phyloP scores from a whole-genome alignment of 2,329 filamentous ascomycete species.

The Trichoderma atrobrunneum region DNA sequence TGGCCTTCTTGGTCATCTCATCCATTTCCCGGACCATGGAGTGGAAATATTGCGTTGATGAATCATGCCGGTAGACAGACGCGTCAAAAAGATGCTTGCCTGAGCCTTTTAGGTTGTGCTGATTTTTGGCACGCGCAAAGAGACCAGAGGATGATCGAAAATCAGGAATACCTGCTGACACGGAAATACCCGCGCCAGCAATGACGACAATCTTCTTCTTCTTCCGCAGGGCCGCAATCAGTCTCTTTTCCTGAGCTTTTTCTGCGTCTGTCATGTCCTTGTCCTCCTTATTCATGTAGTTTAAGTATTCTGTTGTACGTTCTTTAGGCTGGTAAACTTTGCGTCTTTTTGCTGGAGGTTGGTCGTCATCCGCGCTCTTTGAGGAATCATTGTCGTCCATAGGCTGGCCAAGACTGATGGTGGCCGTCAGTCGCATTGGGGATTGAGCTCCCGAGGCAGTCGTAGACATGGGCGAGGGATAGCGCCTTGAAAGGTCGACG shows the following conservation, averaged over 20 bases:
- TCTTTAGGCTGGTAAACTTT: slow-evolving; percentile 59
- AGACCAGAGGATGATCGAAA: slow-evolving; percentile 90
- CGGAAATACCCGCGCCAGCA: slow-evolving; percentile 94
- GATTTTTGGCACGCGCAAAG: slow-evolving; percentile 78
- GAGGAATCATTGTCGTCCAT: slow-evolving; percentile 30
- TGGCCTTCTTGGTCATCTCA: slow-evolving; percentile 69
- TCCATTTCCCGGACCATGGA: slow-evolving; percentile 92
- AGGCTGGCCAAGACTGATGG: slow-evolving; percentile 24
- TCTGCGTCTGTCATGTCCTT: slow-evolving; percentile 47
- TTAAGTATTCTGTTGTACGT: slow-evolving; percentile 78
- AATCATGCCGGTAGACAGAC: slow-evolving; percentile 91
- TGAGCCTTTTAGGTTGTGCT: slow-evolving; percentile 84
- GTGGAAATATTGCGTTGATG: slow-evolving; percentile 86
- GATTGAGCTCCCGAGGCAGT: slow-evolving; percentile 50
- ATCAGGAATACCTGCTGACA: slow-evolving; percentile 93
- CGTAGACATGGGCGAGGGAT: slow-evolving; percentile 51
- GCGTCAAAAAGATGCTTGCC: slow-evolving; percentile 97
- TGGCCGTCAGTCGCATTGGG: slow-evolving; percentile 45
- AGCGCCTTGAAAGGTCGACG: slow-evolving; percentile 42
- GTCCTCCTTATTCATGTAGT: slow-evolving; percentile 56
- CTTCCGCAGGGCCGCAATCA: slow-evolving; percentile 73
- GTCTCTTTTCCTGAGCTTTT: slow-evolving; percentile 59
- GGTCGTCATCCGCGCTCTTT: slow-evolving; percentile 49
- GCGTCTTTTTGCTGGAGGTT: slow-evolving; percentile 72
- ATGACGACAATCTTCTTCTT: slow-evolving; percentile 97